These are phyloP conservation scores for Silene conica DNA, from an alignment of 148 eudicot species.

Conservation along the genomic window DNA sequence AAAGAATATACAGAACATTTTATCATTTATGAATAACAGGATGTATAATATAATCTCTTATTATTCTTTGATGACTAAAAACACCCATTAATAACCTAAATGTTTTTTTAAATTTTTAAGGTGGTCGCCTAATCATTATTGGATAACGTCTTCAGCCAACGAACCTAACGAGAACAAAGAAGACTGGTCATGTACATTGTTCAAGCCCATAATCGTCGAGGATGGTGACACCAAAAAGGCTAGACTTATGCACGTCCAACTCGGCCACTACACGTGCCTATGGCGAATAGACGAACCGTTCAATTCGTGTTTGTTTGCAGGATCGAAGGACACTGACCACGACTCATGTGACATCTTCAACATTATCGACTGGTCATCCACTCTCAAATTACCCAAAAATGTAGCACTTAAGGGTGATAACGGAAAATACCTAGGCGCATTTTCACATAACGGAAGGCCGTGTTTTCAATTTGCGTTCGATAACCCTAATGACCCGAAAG, in stretches of 20 bases:
- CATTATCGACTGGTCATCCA: background rate
- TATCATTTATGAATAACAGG: too few species aligned
- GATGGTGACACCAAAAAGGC: background rate
- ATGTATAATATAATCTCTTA: too few species aligned
- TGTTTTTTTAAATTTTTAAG: too few species aligned
- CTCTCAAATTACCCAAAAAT: background rate
- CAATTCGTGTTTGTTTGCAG: background rate
- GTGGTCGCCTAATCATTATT: too few species aligned
- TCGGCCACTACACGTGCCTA: background rate
- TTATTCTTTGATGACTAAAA: too few species aligned
- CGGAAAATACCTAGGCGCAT: background rate
- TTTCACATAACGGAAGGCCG: background rate
- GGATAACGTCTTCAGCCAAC: too few species aligned
- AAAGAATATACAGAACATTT: too few species aligned
- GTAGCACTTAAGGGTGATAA: background rate
- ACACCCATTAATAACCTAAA: too few species aligned
- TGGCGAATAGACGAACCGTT: background rate
- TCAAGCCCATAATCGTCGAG: too few species aligned
- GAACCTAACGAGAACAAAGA: too few species aligned
- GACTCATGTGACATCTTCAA: background rate
- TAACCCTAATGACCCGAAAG: background rate
- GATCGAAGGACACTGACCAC: background rate
- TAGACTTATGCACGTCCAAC: conserved; percentile 8
- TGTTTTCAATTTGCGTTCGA: background rate
- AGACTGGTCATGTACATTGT: too few species aligned